Conservation (phyloP, 495 filamentous ascomycete species). For the Corynascus novoguineensis region DNA sequence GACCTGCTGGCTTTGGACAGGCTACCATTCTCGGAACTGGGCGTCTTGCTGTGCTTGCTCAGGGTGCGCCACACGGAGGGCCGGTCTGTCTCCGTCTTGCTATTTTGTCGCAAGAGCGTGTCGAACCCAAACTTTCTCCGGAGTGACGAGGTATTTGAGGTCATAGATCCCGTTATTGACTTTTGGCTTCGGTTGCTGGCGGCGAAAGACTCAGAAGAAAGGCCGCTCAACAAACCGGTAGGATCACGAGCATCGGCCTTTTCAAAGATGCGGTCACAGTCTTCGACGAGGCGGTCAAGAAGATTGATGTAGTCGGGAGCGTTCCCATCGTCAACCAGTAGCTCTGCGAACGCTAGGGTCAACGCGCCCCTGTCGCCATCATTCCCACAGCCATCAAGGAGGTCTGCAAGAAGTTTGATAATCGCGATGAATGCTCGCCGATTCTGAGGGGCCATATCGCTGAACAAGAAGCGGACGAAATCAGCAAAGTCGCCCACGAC, state of each 20-base stretch:
- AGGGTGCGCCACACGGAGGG: constrained; percentile 79
- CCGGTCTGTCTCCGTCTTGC: constrained; percentile 63
- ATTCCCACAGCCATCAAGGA: constrained; percentile 90
- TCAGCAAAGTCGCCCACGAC: constrained; percentile 79
- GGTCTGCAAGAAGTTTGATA: constrained; percentile 77
- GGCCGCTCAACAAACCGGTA: constrained; percentile 28
- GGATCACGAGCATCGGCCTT: constrained; percentile 49
- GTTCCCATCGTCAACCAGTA: constrained; percentile 70
- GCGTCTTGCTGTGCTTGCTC: constrained; percentile 69
- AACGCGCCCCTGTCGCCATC: constrained; percentile 88
- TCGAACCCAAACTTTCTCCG: constrained; percentile 78
- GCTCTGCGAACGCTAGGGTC: constrained; percentile 84
- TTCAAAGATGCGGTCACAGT: constrained; percentile 82
- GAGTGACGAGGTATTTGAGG: constrained; percentile 72
- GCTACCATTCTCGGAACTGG: constrained; percentile 51
- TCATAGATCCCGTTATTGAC: constrained; percentile 46
- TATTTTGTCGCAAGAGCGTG: constrained; percentile 67
- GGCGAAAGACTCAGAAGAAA: constrained; percentile 44
- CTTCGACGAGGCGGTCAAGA: constrained; percentile 86
- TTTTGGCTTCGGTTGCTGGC: constrained; percentile 40
- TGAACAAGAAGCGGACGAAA: constrained; percentile 68
- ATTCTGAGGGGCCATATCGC: constrained; percentile 86
- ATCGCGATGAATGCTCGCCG: constrained; percentile 78
- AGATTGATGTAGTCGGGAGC: constrained; percentile 83
- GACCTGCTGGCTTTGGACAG: constrained; percentile 64